Base-by-base conservation (phyloP, 768 basidiomycete genomes). In the Suillus subaureus region DNA sequence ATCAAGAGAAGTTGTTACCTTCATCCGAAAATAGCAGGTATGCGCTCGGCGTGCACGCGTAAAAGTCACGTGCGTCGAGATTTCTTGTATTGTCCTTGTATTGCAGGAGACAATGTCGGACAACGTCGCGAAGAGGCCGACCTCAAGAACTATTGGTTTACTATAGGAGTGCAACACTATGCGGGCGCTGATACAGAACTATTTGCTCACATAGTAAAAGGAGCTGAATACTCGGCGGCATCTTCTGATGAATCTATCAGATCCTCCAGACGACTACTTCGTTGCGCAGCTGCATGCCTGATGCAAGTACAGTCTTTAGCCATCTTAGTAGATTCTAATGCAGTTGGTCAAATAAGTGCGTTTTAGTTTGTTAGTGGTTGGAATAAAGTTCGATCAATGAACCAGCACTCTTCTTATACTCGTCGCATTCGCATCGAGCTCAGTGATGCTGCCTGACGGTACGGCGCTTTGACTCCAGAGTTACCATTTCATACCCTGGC, bases 251-350 rank as follows among this genome's bases (percentile, higher is more conserved):
- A 58, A 26, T 40, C 7, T 26, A 26, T 52, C 26, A 23, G 47
- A 49, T 49, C 47, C 23, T 26, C 13, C 8, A 39, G 9, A 58
- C 4, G 16, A 39, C 21, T 66, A 73, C 62, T 74, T 69, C 31
- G 64, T 67, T 49, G 45, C 68, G 31, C 73, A 74, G 3, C 45
- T 51, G 57, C 73, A 74, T 4, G 23, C 65, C 35, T 71, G 67
- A 71, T 69, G 66, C 78, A 79, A 35, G 72, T 72, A 64, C 77
- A 78, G 7, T 68, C 61, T 47, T 11, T 54, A 42, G 70, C 71
- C 77, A 76, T 78, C 28, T 56, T 4, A 35, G 33, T 35, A 6
- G 33, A 35, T 35, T 35, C 6, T 61, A 7, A 52, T 28, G 28
- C 16, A 37, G 45, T 40, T 58, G 56, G 33, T 7, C 4, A 45